phyloP scores from a whole-genome alignment of 2,329 filamentous ascomycete species.

The Botryotinia narcissicola region DNA sequence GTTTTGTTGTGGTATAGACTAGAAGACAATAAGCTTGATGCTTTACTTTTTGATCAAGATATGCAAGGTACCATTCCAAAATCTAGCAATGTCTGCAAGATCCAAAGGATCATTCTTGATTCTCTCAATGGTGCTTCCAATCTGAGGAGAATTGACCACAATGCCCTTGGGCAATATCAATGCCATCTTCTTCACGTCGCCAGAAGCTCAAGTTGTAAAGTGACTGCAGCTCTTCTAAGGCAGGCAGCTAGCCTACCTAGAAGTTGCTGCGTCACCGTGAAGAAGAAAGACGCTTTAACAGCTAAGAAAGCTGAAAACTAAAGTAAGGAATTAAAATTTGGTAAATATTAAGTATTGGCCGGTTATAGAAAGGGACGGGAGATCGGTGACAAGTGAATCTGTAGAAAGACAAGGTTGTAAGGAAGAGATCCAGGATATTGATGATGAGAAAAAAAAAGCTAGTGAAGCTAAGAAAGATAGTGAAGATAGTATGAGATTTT shows the following conservation, averaged over 20 bases:
- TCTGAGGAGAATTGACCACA: slow-evolving; percentile 51
- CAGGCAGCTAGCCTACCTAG: slow-evolving; percentile 37
- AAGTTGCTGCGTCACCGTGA: slow-evolving; percentile 34
- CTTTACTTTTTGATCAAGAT: slow-evolving; percentile 3
- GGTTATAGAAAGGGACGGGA: neutral
- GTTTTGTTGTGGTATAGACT: slow-evolving; percentile 62
- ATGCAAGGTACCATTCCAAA: slow-evolving; percentile 52
- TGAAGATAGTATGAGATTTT: slow-evolving; percentile 1
- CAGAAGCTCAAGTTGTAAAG: slow-evolving; percentile 25
- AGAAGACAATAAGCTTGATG: slow-evolving; percentile 26
- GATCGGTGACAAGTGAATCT: neutral
- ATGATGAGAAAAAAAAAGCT: neutral
- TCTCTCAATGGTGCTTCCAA: slow-evolving; percentile 55
- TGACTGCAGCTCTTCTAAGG: slow-evolving; percentile 34
- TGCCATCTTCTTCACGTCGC: slow-evolving; percentile 33
- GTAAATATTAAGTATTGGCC: neutral
- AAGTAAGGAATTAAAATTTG: slow-evolving; percentile 15
- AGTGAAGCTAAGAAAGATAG: neutral
- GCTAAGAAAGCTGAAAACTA: slow-evolving; percentile 7
- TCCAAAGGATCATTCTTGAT: slow-evolving; percentile 44
- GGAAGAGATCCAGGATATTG: slow-evolving; percentile 11
- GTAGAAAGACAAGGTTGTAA: neutral
- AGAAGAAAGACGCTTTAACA: slow-evolving; percentile 3
- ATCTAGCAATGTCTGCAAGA: slow-evolving; percentile 52
- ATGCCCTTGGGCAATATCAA: slow-evolving; percentile 57